Evolutionary conservation across 192 early-diverging fungal species (phyloP).

Genomic region (Dimargaris xerosporica): DNA sequence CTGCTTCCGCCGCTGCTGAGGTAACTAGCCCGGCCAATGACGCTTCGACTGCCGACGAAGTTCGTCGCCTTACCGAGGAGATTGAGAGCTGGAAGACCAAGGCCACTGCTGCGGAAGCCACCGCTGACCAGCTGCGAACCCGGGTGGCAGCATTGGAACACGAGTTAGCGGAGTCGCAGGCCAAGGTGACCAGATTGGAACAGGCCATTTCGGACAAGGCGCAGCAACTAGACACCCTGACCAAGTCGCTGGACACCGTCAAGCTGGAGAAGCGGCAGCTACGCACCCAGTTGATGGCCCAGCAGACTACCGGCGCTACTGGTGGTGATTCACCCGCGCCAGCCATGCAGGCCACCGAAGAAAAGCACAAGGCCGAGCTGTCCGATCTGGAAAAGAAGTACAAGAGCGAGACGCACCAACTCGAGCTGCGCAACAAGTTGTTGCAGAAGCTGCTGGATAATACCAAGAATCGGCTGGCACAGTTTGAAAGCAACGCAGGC

Average conservation of each 20-base stretch:
- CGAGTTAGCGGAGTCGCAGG: not conserved
- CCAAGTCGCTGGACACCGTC: not conserved
- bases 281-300: not conserved
- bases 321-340: not conserved
- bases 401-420: slow-evolving; percentile 12
- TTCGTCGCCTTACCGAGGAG: not conserved
- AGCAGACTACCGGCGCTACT: not conserved
- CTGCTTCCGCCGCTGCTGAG: not conserved
- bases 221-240: not conserved
- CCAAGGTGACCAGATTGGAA: not conserved
- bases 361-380: not conserved
- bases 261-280: not conserved
- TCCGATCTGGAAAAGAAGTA: slow-evolving; percentile 10
- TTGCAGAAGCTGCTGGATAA: too few relatives aligned
- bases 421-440: too few relatives aligned
- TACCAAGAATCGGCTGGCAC: too few relatives aligned
- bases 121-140: too few relatives aligned
- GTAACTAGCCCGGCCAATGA: not conserved
- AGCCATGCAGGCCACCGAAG: not conserved
- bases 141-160: not conserved
- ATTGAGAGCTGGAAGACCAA: too few relatives aligned
- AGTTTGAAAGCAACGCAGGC: too few relatives aligned
- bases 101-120: too few relatives aligned
- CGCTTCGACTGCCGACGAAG: not conserved
- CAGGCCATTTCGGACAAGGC: not conserved